Base-by-base conservation (phyloP, 306 rosid species). In the Vigna radiata region DNA sequence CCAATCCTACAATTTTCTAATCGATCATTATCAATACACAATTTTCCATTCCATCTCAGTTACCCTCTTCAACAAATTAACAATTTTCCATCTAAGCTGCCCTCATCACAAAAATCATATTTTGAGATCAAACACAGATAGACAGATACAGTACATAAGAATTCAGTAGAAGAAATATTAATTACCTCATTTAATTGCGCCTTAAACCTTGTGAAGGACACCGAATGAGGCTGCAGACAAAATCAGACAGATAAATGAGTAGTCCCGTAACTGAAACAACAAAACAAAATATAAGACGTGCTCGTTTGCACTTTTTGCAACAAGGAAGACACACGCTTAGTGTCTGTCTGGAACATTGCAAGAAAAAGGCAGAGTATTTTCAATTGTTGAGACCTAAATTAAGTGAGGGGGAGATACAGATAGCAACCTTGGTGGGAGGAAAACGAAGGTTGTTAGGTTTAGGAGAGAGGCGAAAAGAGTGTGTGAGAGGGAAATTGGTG, bases 171-270 rank as follows among this genome's bases (percentile, higher is more conserved):
- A 1, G 1, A 58, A 65, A 83, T 66, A 61, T 63, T 46, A 47
- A 72, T 70, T 63, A 91, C 97, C 88, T 88, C 85, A 6, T 88
- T 78, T 78, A 86, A 70, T 29, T 86, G 90, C 17, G 91, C 89
- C 78, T 84, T 90, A 43, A 85, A 76, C 47, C 82, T 72, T 56
- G 84, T 61, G 88, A 50, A 71, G 21, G 52, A 59, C 47, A 72
- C 44, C 61, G 68, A 46, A 48, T 55, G 85, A 49, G 75, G 77
- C 94, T 88, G 76, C 76, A 81, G 16, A 81, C 4, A 73, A 48
- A 13, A 18, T 70, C 17, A 77, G 33, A 27, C 2, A 66, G 16
- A 41, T n/a, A 60, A 76, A 19, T 14, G 17, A 82, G 7, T 43
- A 52, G 41, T 13, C 29, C 0, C 65, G 58, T n/a, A 62, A 58